Evolutionary conservation across 2,329 filamentous ascomycete species (phyloP).

Genomic region (Zasmidium cellare): DNA sequence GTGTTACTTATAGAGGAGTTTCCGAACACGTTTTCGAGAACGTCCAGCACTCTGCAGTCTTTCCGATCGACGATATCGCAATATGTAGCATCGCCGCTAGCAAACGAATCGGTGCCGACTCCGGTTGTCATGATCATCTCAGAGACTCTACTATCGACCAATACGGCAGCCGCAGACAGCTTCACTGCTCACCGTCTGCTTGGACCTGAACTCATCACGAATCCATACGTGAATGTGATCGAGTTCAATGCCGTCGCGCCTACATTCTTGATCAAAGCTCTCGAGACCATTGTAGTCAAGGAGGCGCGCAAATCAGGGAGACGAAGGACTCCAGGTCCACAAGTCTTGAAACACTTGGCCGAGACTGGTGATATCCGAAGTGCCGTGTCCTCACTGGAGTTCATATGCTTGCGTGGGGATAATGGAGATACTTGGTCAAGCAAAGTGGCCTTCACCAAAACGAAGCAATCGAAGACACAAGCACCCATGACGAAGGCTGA

Average conservation of each 20-base stretch:
- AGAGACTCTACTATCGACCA: conserved; percentile 83
- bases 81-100: conserved; percentile 62
- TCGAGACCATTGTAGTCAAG: conserved; percentile 80
- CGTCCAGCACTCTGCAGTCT: conserved; percentile 45
- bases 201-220: conserved; percentile 79
- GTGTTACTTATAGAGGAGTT: conserved; percentile 53
- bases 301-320: conserved; percentile 78
- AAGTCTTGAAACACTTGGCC: conserved; percentile 74
- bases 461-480: conserved; percentile 62
- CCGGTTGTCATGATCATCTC: conserved; percentile 90
- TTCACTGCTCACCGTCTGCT: conserved; percentile 90
- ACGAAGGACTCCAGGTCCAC: conserved; percentile 72
- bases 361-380: conserved; percentile 90
- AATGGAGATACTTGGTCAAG: conserved; percentile 72
- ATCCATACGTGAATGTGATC: conserved; percentile 75
- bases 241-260: conserved; percentile 93
- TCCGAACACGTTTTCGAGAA: conserved; percentile 49
- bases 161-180: conserved; percentile 80
- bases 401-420: conserved; percentile 82
- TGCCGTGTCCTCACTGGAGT: conserved; percentile 89
- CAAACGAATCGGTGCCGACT: conserved; percentile 14
- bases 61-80: conserved; percentile 73
- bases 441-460: conserved; percentile 69
- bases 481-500: conserved; percentile 72
- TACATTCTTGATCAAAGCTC: conserved; percentile 78